A percentile compares a stretch with the other conserved stretches of the same genome.
These are phyloP conservation scores for Eucalyptus caleyi DNA, from an alignment of 345 rosid genomes.

Conservation along the genomic window DNA sequence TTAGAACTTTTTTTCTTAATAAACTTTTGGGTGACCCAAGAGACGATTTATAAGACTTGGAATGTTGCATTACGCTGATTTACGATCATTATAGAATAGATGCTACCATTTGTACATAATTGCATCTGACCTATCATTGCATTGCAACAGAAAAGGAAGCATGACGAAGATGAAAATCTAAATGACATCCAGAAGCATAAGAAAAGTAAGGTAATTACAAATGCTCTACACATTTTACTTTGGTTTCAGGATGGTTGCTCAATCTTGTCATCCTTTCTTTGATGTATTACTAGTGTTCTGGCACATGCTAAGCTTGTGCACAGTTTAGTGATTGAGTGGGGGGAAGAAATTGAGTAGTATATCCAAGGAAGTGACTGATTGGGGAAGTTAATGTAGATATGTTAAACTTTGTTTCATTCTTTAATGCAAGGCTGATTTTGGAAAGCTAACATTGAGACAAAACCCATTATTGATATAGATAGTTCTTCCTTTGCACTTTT, in stretches of 20 bases:
- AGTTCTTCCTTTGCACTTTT: background rate
- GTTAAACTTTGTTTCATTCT: background rate
- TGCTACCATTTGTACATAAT: background rate
- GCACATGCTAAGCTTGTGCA: background rate
- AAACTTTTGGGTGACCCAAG: background rate
- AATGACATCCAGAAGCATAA: constrained; percentile 79
- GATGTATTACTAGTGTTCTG: background rate
- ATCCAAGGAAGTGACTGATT: background rate
- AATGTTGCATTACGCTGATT: background rate
- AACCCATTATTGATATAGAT: background rate
- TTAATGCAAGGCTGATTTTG: background rate
- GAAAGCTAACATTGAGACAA: background rate
- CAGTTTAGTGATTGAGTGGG: background rate
- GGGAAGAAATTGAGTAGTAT: background rate
- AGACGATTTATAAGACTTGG: background rate
- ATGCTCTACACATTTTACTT: background rate
- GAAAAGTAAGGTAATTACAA: constrained; percentile 73
- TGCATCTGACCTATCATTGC: background rate
- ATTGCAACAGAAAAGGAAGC: constrained; percentile 85
- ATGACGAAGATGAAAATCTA: constrained; percentile 83
- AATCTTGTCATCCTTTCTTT: background rate
- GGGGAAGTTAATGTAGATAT: background rate
- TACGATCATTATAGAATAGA: background rate
- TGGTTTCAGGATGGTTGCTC: background rate
- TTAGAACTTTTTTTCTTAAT: background rate